Conservation (phyloP, 2,329 filamentous ascomycete species). For the Simplicillium sp. region DNA sequence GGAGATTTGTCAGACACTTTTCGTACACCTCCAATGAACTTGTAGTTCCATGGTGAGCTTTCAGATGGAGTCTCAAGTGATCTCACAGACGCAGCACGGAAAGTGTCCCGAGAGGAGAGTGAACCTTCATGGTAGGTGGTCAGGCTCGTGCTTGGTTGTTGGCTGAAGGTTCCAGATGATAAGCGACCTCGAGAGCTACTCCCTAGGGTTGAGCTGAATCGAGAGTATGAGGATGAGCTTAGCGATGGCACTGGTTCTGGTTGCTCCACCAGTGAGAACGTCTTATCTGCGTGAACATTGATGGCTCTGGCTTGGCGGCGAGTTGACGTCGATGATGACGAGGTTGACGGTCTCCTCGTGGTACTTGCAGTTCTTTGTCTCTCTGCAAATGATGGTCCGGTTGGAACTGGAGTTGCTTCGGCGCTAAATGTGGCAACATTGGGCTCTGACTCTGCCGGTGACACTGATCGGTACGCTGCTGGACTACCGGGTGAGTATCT, state of each 20-base stretch:
- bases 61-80: slow-evolving; percentile 6
- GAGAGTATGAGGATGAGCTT: slow-evolving; percentile 25
- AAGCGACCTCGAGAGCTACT: slow-evolving; percentile 37
- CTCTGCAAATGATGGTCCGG: neutral
- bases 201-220: slow-evolving; percentile 35
- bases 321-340: slow-evolving; percentile 13
- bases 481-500: neutral
- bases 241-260: slow-evolving; percentile 7
- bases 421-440: slow-evolving; percentile 1
- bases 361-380: slow-evolving; percentile 4
- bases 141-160: slow-evolving; percentile 37
- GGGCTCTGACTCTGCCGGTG: slow-evolving; percentile 1
- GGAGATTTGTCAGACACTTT: slow-evolving; percentile 25
- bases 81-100: too few species aligned
- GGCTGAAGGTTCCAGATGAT: slow-evolving; percentile 34
- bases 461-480: slow-evolving; percentile 1
- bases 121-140: slow-evolving; percentile 34
- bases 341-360: slow-evolving; percentile 13
- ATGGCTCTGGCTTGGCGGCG: slow-evolving; percentile 28
- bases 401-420: neutral
- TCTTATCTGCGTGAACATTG: slow-evolving; percentile 46
- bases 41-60: slow-evolving; percentile 40
- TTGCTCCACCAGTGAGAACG: slow-evolving; percentile 41
- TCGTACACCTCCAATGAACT: slow-evolving; percentile 44
- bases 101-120: slow-evolving; percentile 4